Evolutionary conservation across 352 stramenopile genomes (phyloP), one percentile per base, ranked within the genome.

Genomic region (Phytophthora idaei): DNA sequence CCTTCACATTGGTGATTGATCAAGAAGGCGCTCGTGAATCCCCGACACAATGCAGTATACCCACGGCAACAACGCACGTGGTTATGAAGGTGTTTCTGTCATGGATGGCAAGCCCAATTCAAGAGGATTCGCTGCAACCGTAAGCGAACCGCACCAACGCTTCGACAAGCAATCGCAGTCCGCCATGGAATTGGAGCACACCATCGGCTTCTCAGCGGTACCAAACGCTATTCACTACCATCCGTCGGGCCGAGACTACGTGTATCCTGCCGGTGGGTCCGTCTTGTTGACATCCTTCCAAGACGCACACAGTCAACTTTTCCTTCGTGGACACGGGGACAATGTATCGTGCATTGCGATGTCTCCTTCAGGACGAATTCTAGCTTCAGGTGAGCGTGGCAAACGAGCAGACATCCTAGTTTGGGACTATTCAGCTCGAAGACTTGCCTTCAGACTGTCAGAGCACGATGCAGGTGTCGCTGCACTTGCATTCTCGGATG

Each of bases 401-500:
- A 74, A 77, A 6, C 78, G 84, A 29, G 89, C 92, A 5, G 93
- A 98, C 57, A 83, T 97, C 37, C 62, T 98, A 27, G 76, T 98
- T 36, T 98, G 93, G 93, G 90, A 97, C 56, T 94, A 94, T 52
- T 57, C 75, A 27, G 67, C 77, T 34, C 77, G 82, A 48, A 57
- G 76, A n/a, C 48, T 95, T 12, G 63, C 93, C 5, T 97, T 96
- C 48, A 71, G 93, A 10, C 74, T 98, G 17, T 85, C 79, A 2
- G 94, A 98, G 64, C 93, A 98, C 77, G 94, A 98, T 69, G 66
- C 80, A 59, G 93, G 90, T n/a, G 83, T 98, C 49, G 79, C 86
- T 34, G 78, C 80, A 9, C 63, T 98, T 5, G 80, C 82, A 11
- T 98, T 98, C 62, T 97, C 90, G 5, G 81, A 98, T 60, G 94